Evolutionary conservation across 441 rosid species (phyloP), one percentile per base, ranked within the genome.

Genomic region (Bruguiera hainesii): DNA sequence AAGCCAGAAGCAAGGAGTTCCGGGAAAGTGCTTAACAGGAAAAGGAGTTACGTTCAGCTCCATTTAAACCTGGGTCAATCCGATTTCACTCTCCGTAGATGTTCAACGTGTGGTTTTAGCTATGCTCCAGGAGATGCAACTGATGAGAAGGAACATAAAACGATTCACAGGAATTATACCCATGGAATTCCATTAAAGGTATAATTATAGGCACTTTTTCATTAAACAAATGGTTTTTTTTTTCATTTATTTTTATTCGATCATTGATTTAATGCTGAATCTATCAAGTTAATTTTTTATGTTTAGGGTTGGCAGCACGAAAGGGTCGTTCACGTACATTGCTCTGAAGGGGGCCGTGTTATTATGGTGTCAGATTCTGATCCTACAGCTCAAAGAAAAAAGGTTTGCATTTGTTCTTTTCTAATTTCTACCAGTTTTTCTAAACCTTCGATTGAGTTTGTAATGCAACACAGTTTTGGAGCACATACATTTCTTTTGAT

Each of bases 1-100:
- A 84, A 64, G 61, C 70, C 72, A 37, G 84, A 74, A 56, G 8
- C 65, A 6, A 57, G 51, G 15, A 63, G 3, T 9, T 67, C 52
- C 15, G 65, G 84, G 30, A 78, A 75, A 50, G 65, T 63, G 19
- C 79, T 86, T 15, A 85, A 85, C 75, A 88, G 79, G 82, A 95
- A 86, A 75, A 87, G 98, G 63, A 90, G 80, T 74, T 90, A 90
- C 65, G 87, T 91, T 3, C 98, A 90, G 83, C 68, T 88, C 25
- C 85, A 91, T 82, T 75, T 92, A 70, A 96, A 89, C 28, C 73
- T 91, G 49, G 99, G 97, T 21, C 98, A 89, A 72, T 85, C 97
- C 56, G 97, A 94, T 85, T 94, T 94, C 79, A 85, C 85, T 69
- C 83, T 91, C 65, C 88, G 75, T 20, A 66, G 75, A 8, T 95